phyloP scores from a whole-genome alignment of 352 stramenopile genomes.

The Thalassiosira oceanica region DNA sequence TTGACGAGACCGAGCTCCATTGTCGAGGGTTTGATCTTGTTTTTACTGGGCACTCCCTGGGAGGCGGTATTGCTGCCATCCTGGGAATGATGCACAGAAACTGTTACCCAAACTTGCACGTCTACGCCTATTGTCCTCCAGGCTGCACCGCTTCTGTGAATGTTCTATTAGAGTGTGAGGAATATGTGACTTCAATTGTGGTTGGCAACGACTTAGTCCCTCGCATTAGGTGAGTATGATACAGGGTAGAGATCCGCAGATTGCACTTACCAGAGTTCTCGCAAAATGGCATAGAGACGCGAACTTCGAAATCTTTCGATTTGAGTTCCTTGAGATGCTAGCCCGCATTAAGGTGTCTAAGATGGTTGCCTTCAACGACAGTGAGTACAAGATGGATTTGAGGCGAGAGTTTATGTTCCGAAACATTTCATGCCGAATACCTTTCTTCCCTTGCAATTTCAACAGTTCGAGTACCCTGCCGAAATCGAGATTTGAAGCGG shows the following conservation, averaged over 20 bases:
- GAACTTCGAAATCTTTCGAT: slow-evolving; percentile 4
- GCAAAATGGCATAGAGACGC: no score
- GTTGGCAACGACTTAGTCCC: no score
- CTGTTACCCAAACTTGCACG: slow-evolving; percentile 10
- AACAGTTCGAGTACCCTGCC: slow-evolving; percentile 4
- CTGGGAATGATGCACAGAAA: slow-evolving; percentile 23
- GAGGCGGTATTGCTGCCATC: slow-evolving; percentile 20
- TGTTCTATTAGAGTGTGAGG: slow-evolving; percentile 22
- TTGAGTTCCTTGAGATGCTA: slow-evolving; percentile 25
- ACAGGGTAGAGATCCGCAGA: no score
- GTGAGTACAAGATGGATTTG: no score
- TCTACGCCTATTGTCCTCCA: slow-evolving; percentile 31
- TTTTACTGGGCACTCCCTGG: slow-evolving; percentile 35
- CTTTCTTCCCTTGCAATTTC: no score
- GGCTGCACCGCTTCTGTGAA: slow-evolving; percentile 24
- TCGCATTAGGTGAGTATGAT: no score
- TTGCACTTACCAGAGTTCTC: no score
- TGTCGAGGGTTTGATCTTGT: slow-evolving; percentile 19
- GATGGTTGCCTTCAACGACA: no score
- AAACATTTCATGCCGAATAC: no score
- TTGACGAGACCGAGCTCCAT: neutral
- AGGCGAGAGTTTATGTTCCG: no score
- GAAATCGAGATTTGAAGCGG: slow-evolving; percentile 26
- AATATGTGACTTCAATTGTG: slow-evolving; percentile 30
- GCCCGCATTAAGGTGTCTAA: slow-evolving; percentile 24